Evolutionary conservation across 208 protist genomes (phyloP).

Genomic region (Acanthamoeba polyphaga): DNA sequence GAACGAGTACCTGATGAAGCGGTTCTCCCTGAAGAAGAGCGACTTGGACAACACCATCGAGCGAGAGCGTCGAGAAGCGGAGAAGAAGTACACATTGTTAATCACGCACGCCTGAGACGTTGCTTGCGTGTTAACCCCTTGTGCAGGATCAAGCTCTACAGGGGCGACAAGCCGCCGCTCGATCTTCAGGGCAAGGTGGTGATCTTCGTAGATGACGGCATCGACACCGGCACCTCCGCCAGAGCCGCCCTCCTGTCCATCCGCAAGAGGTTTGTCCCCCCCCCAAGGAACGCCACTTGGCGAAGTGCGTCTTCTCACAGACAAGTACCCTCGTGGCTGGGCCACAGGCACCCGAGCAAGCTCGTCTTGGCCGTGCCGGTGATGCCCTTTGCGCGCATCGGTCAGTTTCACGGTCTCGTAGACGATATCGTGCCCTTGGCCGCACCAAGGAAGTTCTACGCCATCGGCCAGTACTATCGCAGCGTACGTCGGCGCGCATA

Average conservation of each 20-base stretch:
- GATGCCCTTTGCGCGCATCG: conserved; percentile 5
- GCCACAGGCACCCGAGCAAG: neutral
- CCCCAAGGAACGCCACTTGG: too few relatives aligned
- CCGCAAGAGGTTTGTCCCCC: neutral
- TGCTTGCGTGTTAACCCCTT: neutral
- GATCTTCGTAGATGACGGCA: conserved; percentile 23
- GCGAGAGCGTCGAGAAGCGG: neutral
- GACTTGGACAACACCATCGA: conserved; percentile 1
- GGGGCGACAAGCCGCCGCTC: neutral
- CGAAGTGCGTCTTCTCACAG: too few relatives aligned
- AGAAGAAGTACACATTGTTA: too few relatives aligned
- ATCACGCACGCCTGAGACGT: too few relatives aligned
- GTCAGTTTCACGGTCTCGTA: neutral
- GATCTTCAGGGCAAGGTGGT: conserved; percentile 5
- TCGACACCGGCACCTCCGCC: conserved; percentile 14
- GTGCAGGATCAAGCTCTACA: neutral
- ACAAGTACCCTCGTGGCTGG: neutral
- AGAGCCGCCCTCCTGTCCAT: conserved; percentile 7
- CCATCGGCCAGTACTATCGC: conserved; percentile 19
- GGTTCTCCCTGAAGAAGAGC: conserved; percentile 1
- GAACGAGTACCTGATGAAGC: neutral
- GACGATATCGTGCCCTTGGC: neutral
- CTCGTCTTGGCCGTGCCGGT: neutral
- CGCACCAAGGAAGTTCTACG: neutral
- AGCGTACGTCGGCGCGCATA: neutral